These are phyloP conservation scores for Starmera pachycereana DNA, from an alignment of 805 yeast species.

Conservation along the genomic window DNA sequence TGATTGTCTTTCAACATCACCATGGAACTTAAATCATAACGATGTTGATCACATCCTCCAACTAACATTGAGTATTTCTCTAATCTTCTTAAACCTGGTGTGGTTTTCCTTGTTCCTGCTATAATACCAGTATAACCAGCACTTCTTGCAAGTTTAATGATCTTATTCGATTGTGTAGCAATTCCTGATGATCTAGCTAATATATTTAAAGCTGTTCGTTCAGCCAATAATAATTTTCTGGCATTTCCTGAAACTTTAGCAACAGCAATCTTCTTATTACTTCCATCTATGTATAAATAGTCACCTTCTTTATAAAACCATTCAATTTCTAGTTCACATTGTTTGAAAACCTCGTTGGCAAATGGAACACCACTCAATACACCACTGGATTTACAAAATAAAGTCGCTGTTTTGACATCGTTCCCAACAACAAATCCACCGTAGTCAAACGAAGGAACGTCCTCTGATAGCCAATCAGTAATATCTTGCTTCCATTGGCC, in stretches of 20 bases:
- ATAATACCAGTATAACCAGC: constrained; percentile 72
- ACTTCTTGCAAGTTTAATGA: constrained; percentile 50
- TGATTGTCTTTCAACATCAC: constrained; percentile 95
- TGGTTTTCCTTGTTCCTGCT: constrained; percentile 96
- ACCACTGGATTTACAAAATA: constrained; percentile 76
- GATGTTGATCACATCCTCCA: constrained; percentile 89
- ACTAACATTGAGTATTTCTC: constrained; percentile 93
- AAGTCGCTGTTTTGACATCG: constrained; percentile 56
- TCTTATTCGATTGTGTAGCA: constrained; percentile 60
- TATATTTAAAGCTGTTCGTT: constrained; percentile 76
- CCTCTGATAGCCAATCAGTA: constrained; percentile 71
- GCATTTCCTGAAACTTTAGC: constrained; percentile 79
- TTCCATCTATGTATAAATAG: constrained; percentile 30
- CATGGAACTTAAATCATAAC: constrained; percentile 88
- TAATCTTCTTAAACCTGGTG: constrained; percentile 82
- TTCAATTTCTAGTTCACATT: constrained; percentile 58
- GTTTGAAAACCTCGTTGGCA: constrained; percentile 73
- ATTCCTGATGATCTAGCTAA: constrained; percentile 80
- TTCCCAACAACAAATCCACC: constrained; percentile 95
- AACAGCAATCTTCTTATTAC: constrained; percentile 50
- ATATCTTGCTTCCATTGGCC: constrained; percentile 80
- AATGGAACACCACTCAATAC: constrained; percentile 81
- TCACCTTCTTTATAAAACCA: constrained; percentile 74
- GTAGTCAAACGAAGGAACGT: constrained; percentile 86
- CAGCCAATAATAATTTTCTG: constrained; percentile 69